Evolutionary conservation across 257 asterid genomes (phyloP).

Genomic region (Petunia secreta): DNA sequence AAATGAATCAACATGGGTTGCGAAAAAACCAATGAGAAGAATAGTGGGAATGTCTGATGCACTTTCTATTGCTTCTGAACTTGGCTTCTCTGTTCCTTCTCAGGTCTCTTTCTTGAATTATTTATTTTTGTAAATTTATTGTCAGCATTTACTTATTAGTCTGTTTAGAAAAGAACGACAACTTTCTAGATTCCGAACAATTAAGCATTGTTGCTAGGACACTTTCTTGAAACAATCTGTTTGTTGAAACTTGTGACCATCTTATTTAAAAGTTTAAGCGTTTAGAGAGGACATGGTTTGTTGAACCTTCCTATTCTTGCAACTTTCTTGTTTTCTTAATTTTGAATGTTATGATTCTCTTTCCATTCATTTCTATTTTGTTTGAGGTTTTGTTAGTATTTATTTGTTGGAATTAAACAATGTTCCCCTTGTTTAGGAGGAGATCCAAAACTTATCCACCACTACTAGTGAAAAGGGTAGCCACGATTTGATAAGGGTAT

Average conservation of each 20-base stretch:
- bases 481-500: constrained; percentile 83
- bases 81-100: constrained; percentile 78
- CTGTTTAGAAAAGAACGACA: no score
- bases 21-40: constrained; percentile 78
- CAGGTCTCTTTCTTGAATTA: constrained; percentile 50
- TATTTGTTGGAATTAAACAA: no score
- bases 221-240: no score
- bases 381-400: not conserved
- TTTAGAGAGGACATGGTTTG: no score
- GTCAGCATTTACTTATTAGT: no score
- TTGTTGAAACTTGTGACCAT: no score
- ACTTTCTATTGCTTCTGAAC: constrained; percentile 85
- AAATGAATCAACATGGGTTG: constrained; percentile 85
- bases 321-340: no score
- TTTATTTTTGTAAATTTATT: not conserved
- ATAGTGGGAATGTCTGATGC: constrained; percentile 98
- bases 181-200: not conserved
- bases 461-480: constrained; percentile 60
- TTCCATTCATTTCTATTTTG: not conserved
- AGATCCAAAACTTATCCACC: constrained; percentile 57
- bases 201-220: no score
- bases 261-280: no score
- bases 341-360: no score
- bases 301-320: no score
- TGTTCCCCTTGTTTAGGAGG: constrained; percentile 60